These are phyloP conservation scores for Amphicarpaea edgeworthii DNA, from an alignment of 306 rosid species.

Conservation along the genomic window DNA sequence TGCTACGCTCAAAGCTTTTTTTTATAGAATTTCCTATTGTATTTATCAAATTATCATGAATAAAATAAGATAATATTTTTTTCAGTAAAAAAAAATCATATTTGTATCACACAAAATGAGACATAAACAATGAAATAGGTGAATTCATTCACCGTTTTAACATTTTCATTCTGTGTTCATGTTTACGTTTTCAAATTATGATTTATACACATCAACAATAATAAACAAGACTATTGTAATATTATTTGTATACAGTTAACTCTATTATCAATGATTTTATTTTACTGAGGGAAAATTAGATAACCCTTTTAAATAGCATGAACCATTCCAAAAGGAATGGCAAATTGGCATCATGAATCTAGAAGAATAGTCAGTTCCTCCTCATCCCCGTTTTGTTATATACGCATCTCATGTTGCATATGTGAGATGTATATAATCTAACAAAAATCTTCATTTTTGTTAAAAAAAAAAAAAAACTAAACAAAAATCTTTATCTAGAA, in stretches of 20 bases:
- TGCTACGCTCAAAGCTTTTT: no score
- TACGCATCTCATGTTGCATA: neutral
- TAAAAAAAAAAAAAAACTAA: no score
- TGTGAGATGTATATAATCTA: slow-evolving; percentile 3
- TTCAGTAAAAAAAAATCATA: no score
- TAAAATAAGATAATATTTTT: no score
- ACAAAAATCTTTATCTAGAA: slow-evolving; percentile 2
- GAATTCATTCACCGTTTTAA: no score
- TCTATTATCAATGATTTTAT: neutral
- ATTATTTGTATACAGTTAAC: neutral
- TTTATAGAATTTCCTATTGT: no score
- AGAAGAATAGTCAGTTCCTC: neutral
- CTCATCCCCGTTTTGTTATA: neutral
- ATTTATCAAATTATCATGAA: no score
- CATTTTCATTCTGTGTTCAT: no score
- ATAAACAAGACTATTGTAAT: neutral
- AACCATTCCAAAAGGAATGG: neutral
- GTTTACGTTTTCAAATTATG: slow-evolving; percentile 16
- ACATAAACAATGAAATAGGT: no score
- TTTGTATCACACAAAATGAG: no score
- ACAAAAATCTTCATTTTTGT: neutral
- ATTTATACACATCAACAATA: neutral
- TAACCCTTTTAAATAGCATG: neutral
- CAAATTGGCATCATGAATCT: neutral
- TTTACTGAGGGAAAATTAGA: no score